These are phyloP conservation scores for Boletus pseudo-olivaceus DNA, from an alignment of 768 basidiomycete species.

Conservation along the genomic window DNA sequence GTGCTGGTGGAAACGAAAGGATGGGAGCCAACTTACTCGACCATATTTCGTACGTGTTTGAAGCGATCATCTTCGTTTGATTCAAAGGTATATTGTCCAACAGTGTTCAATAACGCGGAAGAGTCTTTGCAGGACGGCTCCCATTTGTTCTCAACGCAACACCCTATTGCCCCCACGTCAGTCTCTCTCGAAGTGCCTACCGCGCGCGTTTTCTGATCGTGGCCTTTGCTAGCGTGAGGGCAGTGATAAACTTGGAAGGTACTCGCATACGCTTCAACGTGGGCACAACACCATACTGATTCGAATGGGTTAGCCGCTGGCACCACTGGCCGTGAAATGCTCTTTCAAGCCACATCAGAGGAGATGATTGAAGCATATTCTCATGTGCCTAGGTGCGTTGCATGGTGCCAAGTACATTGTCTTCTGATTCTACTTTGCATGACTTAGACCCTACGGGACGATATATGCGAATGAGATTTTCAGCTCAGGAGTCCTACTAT, in stretches of 20 bases:
- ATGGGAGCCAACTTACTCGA: constrained; percentile 71
- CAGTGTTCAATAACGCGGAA: constrained; percentile 94
- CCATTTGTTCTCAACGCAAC: constrained; percentile 90
- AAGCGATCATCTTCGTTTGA: background rate
- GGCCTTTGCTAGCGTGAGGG: constrained; percentile 59
- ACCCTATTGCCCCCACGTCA: constrained; percentile 66
- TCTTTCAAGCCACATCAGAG: constrained; percentile 95
- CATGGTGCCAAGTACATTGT: background rate
- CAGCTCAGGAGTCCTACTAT: constrained; percentile 83
- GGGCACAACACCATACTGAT: constrained; percentile 2
- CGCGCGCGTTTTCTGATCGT: constrained; percentile 1
- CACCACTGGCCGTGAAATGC: constrained; percentile 77
- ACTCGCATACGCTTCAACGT: background rate
- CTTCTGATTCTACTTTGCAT: background rate
- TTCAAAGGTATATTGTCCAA: background rate
- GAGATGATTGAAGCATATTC: constrained; percentile 94
- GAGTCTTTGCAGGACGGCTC: constrained; percentile 94
- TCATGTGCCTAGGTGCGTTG: constrained; percentile 65
- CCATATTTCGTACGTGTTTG: constrained; percentile 70
- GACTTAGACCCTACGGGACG: constrained; percentile 74
- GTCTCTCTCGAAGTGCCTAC: constrained; percentile 22
- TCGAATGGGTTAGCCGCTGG: constrained; percentile 62
- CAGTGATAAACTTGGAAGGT: constrained; percentile 91
- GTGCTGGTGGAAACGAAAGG: constrained; percentile 64
- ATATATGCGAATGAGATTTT: constrained; percentile 91